These are phyloP conservation scores for Hypoxylon cercidicola DNA, from an alignment of 495 filamentous ascomycete genomes.

Conservation along the genomic window DNA sequence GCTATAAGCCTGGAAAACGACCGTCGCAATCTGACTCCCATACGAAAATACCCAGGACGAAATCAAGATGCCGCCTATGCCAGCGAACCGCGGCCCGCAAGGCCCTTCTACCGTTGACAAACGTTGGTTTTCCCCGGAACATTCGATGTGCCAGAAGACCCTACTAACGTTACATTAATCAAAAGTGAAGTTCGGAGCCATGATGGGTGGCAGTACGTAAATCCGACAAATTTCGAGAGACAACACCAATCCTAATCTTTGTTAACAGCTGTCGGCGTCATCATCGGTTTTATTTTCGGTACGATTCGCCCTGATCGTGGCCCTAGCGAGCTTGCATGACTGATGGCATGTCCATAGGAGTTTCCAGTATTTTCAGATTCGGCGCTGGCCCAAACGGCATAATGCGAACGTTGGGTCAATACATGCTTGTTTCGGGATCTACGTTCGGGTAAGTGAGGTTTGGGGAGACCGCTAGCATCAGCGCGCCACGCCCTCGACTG, in stretches of 20 bases:
- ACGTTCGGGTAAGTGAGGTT: slow-evolving; percentile 83
- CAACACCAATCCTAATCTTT: slow-evolving; percentile 3
- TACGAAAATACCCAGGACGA: slow-evolving; percentile 7
- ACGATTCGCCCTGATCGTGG: slow-evolving; percentile 23
- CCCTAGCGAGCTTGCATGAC: slow-evolving; percentile 3
- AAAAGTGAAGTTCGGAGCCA: slow-evolving; percentile 94
- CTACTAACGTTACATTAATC: slow-evolving; percentile 38
- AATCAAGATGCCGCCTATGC: slow-evolving; percentile 59
- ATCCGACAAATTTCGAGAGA: background rate
- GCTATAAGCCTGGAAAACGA: background rate
- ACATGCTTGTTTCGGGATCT: slow-evolving; percentile 95
- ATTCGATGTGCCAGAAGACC: slow-evolving; percentile 40
- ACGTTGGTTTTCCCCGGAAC: slow-evolving; percentile 65
- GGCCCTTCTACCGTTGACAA: slow-evolving; percentile 93
- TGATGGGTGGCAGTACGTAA: slow-evolving; percentile 95
- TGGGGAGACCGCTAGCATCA: slow-evolving; percentile 1
- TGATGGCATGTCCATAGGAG: slow-evolving; percentile 65
- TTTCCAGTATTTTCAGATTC: slow-evolving; percentile 92
- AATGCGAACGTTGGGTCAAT: slow-evolving; percentile 92
- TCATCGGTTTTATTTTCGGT: slow-evolving; percentile 99
- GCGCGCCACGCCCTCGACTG: slow-evolving; percentile 7
- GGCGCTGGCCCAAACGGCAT: slow-evolving; percentile 93
- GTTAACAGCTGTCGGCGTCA: slow-evolving; percentile 82
- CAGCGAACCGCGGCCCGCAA: slow-evolving; percentile 51
- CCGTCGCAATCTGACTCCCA: background rate